Conservation (phyloP, 805 yeast genomes). For the Myxozyma melibiosi region DNA sequence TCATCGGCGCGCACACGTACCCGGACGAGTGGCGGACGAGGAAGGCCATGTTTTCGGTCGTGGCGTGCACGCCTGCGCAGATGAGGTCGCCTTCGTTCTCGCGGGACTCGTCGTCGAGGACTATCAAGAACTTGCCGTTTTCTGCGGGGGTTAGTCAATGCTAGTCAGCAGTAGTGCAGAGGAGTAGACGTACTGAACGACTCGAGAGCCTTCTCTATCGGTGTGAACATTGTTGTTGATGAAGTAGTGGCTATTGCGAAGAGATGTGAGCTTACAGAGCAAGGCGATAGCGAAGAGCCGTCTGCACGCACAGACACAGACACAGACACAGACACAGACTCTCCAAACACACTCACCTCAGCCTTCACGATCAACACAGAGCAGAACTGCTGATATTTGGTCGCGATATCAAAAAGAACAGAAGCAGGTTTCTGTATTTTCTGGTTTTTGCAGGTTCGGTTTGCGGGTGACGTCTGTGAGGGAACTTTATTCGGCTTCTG, state of each 20-base stretch:
- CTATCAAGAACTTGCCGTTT: conserved; percentile 82
- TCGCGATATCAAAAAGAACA: too few relatives aligned
- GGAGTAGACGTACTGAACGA: conserved; percentile 54
- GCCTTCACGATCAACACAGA: background rate
- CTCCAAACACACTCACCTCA: background rate
- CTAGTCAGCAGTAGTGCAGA: too few relatives aligned
- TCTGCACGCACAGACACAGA: too few relatives aligned
- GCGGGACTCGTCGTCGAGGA: conserved; percentile 95
- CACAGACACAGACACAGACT: too few relatives aligned
- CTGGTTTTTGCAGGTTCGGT: too few relatives aligned
- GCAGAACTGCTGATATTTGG: too few relatives aligned
- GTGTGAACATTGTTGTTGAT: conserved; percentile 45
- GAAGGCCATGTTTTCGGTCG: conserved; percentile 90
- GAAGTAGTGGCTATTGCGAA: background rate
- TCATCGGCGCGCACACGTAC: conserved; percentile 88
- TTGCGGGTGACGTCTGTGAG: too few relatives aligned
- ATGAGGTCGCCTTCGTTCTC: conserved; percentile 98
- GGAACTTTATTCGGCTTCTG: too few relatives aligned
- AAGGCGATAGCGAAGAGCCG: background rate
- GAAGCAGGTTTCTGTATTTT: too few relatives aligned
- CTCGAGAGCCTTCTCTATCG: conserved; percentile 70
- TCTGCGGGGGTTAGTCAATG: conserved; percentile 41
- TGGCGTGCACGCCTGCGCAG: conserved; percentile 81
- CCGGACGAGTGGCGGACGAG: conserved; percentile 76
- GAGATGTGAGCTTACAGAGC: background rate